phyloP scores from a whole-genome alignment of 768 basidiomycete species.

The Macrolepiota fuliginosa region DNA sequence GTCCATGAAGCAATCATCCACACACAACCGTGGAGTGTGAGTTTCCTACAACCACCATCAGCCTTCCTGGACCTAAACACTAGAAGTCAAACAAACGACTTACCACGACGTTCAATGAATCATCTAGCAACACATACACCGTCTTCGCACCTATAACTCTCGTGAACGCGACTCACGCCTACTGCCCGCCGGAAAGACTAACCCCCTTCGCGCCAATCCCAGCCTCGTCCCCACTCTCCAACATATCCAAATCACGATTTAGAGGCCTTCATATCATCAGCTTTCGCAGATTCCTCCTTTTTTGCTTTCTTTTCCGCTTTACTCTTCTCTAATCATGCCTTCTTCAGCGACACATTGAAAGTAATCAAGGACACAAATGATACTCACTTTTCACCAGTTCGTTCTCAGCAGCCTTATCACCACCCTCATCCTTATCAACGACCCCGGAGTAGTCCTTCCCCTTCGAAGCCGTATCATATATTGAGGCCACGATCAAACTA shows the following conservation, averaged over 20 bases:
- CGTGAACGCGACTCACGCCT: conserved; percentile 81
- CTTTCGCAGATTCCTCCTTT: conserved; percentile 37
- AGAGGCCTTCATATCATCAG: conserved; percentile 67
- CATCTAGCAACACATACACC: conserved; percentile 70
- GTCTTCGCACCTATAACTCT: conserved; percentile 76
- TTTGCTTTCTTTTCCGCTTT: conserved; percentile 25
- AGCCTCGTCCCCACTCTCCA: conserved; percentile 85
- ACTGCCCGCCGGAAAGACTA: conserved; percentile 78
- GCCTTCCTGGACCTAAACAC: neutral
- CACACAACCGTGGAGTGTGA: conserved; percentile 31
- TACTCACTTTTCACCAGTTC: conserved; percentile 29
- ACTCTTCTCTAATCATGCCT: too few relatives aligned
- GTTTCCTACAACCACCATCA: conserved; percentile 22
- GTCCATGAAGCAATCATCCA: conserved; percentile 28
- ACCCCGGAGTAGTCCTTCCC: conserved; percentile 82
- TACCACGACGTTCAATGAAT: conserved; percentile 81
- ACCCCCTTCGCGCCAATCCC: conserved; percentile 73
- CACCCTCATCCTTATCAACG: conserved; percentile 45
- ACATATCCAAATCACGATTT: conserved; percentile 71
- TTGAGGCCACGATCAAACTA: conserved; percentile 83
- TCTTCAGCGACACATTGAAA: too few relatives aligned
- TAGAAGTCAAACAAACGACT: conserved; percentile 21
- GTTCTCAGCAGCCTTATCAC: conserved; percentile 25
- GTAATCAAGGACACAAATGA: too few relatives aligned
- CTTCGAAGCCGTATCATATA: conserved; percentile 87